phyloP scores from a whole-genome alignment of 345 rosid species.

The Conringia planisiliqua region DNA sequence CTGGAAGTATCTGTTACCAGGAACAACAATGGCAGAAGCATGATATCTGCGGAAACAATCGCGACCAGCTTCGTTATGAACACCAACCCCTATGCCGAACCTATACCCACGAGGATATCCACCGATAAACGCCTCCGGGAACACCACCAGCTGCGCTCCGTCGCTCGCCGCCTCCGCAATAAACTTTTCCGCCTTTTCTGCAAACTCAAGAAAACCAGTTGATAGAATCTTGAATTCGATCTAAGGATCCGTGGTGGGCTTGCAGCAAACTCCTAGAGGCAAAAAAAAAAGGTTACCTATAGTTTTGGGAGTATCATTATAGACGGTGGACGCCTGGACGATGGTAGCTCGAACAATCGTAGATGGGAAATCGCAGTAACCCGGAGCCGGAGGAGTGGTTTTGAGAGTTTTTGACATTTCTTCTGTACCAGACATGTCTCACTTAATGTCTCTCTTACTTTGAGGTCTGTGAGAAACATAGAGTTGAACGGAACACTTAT shows the following conservation, averaged over 20 bases:
- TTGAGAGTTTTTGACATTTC: neutral
- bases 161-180: slow-evolving; percentile 69
- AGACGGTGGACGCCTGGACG: slow-evolving; percentile 71
- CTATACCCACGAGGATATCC: slow-evolving; percentile 84
- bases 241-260: neutral
- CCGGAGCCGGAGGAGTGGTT: neutral
- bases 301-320: slow-evolving; percentile 26
- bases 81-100: slow-evolving; percentile 66
- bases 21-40: slow-evolving; percentile 61
- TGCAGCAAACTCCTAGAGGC: neutral
- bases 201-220: neutral
- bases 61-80: slow-evolving; percentile 58
- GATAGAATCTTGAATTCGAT: neutral
- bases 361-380: slow-evolving; percentile 30
- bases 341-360: slow-evolving; percentile 63
- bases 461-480: neutral
- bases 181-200: slow-evolving; percentile 65
- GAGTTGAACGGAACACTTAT: neutral
- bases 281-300: slow-evolving; percentile 10
- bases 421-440: neutral
- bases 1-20: neutral
- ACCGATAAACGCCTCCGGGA: slow-evolving; percentile 82
- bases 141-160: slow-evolving; percentile 69
- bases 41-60: slow-evolving; percentile 82
- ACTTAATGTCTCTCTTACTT: no score